Percentiles rank a stretch among this genome's conserved stretches.
Evolutionary conservation across 768 basidiomycete species (phyloP).

Genomic region (Dacryopinax primogenitus): DNA sequence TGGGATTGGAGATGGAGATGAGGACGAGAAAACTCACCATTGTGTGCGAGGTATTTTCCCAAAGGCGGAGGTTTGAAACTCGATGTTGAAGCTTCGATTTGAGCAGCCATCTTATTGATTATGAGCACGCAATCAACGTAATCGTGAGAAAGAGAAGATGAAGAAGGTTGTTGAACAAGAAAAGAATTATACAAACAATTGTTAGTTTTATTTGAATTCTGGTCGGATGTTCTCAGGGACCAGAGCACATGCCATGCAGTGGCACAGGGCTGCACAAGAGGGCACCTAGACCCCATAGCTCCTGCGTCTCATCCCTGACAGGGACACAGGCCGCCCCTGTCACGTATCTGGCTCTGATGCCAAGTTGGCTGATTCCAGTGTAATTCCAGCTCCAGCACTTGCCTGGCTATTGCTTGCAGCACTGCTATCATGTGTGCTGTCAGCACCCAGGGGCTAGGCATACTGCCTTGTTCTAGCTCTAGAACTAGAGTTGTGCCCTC

Average conservation of each 20-base stretch:
- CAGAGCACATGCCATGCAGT: too few relatives aligned
- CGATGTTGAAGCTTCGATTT: neutral
- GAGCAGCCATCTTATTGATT: neutral
- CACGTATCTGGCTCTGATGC: neutral
- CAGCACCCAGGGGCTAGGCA: too few relatives aligned
- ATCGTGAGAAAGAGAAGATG: too few relatives aligned
- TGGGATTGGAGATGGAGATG: slow-evolving; percentile 11
- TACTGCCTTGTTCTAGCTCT: neutral
- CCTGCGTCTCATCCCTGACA: neutral
- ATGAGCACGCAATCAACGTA: too few relatives aligned
- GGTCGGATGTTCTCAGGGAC: neutral
- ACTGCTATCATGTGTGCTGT: too few relatives aligned
- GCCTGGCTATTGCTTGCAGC: too few relatives aligned
- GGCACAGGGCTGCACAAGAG: too few relatives aligned
- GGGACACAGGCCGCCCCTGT: neutral
- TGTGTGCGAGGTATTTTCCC: slow-evolving; percentile 84
- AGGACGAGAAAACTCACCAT: slow-evolving; percentile 40
- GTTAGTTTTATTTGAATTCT: too few relatives aligned
- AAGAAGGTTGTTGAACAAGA: too few relatives aligned
- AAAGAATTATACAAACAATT: too few relatives aligned
- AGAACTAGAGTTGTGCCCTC: neutral
- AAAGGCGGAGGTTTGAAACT: slow-evolving; percentile 46
- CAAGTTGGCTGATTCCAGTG: neutral
- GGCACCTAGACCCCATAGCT: neutral
- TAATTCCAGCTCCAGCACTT: neutral